These are phyloP conservation scores for Camellia lanceoleosa DNA, from an alignment of 148 eudicot species.

Conservation along the genomic window DNA sequence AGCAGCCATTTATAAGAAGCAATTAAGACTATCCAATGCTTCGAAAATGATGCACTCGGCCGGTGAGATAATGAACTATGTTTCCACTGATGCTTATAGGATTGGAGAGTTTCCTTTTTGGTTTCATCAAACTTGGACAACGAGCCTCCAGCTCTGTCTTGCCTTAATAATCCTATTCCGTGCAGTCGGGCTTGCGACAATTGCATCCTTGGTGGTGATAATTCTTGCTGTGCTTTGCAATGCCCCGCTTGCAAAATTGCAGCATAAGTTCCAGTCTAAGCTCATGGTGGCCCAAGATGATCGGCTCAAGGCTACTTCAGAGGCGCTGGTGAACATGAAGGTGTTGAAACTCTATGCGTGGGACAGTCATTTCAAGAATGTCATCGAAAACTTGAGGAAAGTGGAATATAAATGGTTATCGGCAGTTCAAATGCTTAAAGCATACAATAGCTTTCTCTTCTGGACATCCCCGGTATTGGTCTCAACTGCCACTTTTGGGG, in stretches of 20 bases:
- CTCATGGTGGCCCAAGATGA: conserved; percentile 74
- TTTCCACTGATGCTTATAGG: conserved; percentile 74
- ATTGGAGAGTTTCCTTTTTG: conserved; percentile 87
- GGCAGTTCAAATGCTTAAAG: conserved; percentile 61
- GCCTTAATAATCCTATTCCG: conserved; percentile 57
- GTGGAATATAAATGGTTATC: conserved; percentile 59
- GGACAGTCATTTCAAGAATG: conserved; percentile 72
- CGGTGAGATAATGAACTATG: conserved; percentile 89
- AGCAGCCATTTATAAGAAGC: conserved; percentile 77
- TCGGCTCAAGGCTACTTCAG: conserved; percentile 58
- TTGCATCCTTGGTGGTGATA: conserved; percentile 55
- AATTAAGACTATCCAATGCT: conserved; percentile 66
- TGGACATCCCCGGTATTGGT: conserved; percentile 84
- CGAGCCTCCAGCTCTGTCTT: conserved; percentile 64
- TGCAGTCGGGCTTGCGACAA: conserved; percentile 65
- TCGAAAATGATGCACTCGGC: conserved; percentile 63
- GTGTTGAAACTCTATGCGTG: conserved; percentile 82
- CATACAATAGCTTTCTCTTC: conserved; percentile 64
- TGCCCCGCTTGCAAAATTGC: conserved; percentile 65
- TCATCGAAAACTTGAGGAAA: conserved; percentile 55
- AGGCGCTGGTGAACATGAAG: conserved; percentile 83
- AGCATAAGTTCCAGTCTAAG: conserved; percentile 61
- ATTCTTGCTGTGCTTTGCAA: conserved; percentile 70
- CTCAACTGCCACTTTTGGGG: conserved; percentile 77
- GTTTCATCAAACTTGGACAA: conserved; percentile 85